These are phyloP conservation scores for Pleurostoma richardsiae DNA, from an alignment of 2,329 filamentous ascomycete genomes.

Conservation along the genomic window DNA sequence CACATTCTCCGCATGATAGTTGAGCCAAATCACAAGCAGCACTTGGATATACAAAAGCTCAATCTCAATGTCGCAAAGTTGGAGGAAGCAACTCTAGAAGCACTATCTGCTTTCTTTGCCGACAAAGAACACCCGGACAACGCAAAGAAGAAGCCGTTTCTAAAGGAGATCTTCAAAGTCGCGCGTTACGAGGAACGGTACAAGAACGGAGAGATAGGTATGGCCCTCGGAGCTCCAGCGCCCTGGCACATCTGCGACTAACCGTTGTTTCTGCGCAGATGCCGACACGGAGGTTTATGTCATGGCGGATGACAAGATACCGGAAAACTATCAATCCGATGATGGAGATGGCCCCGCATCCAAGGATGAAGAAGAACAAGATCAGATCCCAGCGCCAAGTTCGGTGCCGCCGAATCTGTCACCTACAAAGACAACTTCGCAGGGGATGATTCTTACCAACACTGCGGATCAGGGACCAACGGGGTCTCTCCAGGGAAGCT, in stretches of 20 bases:
- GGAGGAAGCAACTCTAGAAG: conserved; percentile 54
- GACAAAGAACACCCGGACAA: conserved; percentile 51
- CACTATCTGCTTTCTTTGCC: conserved; percentile 51
- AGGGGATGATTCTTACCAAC: conserved; percentile 26
- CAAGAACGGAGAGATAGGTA: conserved; percentile 53
- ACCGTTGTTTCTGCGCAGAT: conserved; percentile 27
- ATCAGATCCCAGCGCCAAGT: conserved; percentile 11
- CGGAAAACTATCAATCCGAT: conserved; percentile 41
- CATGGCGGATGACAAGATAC: conserved; percentile 46
- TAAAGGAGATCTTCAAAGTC: conserved; percentile 59
- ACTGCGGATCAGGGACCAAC: conserved; percentile 29
- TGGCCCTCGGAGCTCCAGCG: conserved; percentile 9
- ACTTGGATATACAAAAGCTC: conserved; percentile 46
- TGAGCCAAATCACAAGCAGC: conserved; percentile 42
- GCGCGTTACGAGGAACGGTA: conserved; percentile 52
- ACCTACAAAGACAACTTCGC: conserved; percentile 24
- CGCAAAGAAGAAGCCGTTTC: conserved; percentile 45
- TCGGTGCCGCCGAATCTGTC: conserved; percentile 27
- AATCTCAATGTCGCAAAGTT: conserved; percentile 49
- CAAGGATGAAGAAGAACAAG: conserved; percentile 30
- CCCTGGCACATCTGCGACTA: neutral
- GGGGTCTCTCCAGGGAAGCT: conserved; percentile 21
- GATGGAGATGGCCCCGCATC: conserved; percentile 36
- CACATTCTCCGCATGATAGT: conserved; percentile 57
- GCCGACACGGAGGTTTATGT: conserved; percentile 41